Evolutionary conservation across 2,329 filamentous ascomycete genomes (phyloP).

Genomic region (Dactylellina parvicollis): DNA sequence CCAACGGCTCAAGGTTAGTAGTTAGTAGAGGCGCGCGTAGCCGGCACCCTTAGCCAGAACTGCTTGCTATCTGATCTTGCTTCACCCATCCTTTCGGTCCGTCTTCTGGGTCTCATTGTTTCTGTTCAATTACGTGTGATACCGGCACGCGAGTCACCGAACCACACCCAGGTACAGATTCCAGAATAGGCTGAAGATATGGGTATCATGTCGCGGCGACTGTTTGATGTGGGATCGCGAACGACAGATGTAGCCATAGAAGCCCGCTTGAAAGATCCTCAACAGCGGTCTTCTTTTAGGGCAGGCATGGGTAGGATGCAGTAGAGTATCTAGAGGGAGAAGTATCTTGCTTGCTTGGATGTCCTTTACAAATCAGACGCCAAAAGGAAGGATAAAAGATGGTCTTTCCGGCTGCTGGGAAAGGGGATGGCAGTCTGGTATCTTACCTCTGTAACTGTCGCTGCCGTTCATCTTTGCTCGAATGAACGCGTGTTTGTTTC

Average conservation of each 20-base stretch:
- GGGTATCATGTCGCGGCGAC: slow-evolving; percentile 35
- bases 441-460: slow-evolving; percentile 52
- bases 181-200: slow-evolving; percentile 44
- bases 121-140: slow-evolving; percentile 8
- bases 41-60: not conserved
- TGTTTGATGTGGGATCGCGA: slow-evolving; percentile 31
- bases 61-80: not conserved
- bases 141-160: slow-evolving; percentile 36
- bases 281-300: slow-evolving; percentile 27
- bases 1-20: slow-evolving; percentile 42
- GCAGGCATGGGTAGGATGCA: slow-evolving; percentile 14
- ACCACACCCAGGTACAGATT: slow-evolving; percentile 39
- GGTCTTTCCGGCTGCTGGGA: slow-evolving; percentile 23
- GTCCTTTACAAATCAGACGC: slow-evolving; percentile 54
- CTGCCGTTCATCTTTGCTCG: slow-evolving; percentile 45
- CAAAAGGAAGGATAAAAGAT: slow-evolving; percentile 54
- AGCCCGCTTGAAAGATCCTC: slow-evolving; percentile 30
- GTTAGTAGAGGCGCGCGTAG: slow-evolving; percentile 22
- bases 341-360: slow-evolving; percentile 53
- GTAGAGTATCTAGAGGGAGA: slow-evolving; percentile 32
- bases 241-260: slow-evolving; percentile 35
- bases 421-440: slow-evolving; percentile 12
- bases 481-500: slow-evolving; percentile 9
- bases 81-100: not conserved
- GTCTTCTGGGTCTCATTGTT: slow-evolving; percentile 8